phyloP scores from a whole-genome alignment of 1,284 basidiomycete genomes.

The Wallemia ichthyophaga region DNA sequence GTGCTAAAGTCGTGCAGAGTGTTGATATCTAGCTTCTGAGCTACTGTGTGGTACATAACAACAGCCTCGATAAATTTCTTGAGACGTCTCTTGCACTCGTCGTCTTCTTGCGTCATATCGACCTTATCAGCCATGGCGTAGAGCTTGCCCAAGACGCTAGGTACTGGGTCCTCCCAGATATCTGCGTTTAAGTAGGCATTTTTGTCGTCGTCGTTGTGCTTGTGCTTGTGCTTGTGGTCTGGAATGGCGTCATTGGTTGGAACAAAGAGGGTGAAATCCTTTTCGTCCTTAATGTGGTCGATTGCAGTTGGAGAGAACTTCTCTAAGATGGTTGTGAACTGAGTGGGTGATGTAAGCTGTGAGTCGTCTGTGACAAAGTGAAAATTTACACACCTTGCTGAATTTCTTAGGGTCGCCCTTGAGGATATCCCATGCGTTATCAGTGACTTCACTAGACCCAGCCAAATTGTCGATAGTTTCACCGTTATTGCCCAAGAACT shows the following conservation, averaged over 20 bases:
- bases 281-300: not conserved
- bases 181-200: not conserved
- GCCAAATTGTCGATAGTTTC: not conserved
- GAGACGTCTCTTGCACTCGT: not conserved
- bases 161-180: too few relatives aligned
- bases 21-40: not conserved
- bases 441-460: not conserved
- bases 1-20: not conserved
- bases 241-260: not conserved
- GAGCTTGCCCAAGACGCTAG: not conserved
- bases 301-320: not conserved
- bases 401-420: not conserved
- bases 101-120: not conserved
- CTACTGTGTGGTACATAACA: not conserved
- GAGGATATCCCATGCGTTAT: not conserved
- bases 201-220: too few relatives aligned
- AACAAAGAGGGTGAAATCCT: not conserved
- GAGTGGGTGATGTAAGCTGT: not conserved
- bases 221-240: not conserved
- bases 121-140: not conserved
- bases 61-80: not conserved
- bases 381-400: not conserved
- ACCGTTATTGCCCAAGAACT: not conserved
- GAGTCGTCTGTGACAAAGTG: not conserved
- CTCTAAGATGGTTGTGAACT: not conserved